phyloP scores from a whole-genome alignment of 345 rosid genomes.

The Moricandia arvensis region DNA sequence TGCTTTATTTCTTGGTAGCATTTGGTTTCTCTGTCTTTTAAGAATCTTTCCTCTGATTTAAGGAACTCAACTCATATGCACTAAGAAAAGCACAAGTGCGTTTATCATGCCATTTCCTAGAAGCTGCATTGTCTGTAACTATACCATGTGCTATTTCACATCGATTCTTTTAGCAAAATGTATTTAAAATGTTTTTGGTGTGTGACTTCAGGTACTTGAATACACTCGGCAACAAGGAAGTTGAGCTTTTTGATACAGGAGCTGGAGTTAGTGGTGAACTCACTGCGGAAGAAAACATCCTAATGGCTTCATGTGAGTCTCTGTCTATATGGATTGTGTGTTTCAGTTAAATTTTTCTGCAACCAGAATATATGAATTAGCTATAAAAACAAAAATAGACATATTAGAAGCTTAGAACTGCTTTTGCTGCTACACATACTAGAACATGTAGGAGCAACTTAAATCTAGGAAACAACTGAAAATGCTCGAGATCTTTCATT shows the following conservation, averaged over 20 bases:
- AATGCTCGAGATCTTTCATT: no score
- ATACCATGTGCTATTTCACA: background rate
- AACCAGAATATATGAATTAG: no score
- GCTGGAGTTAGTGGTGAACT: constrained; percentile 77
- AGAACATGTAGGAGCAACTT: no score
- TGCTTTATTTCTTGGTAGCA: constrained; percentile 7
- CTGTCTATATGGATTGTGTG: background rate
- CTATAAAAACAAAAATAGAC: no score
- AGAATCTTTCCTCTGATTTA: constrained; percentile 37
- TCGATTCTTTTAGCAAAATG: background rate
- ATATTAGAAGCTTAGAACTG: background rate
- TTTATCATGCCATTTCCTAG: background rate
- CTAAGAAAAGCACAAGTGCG: constrained; percentile 82
- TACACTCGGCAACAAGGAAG: constrained; percentile 76
- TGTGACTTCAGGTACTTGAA: constrained; percentile 56
- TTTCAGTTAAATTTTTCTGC: no score
- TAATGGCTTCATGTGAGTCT: constrained; percentile 78
- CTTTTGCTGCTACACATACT: background rate
- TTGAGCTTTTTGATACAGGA: constrained; percentile 81
- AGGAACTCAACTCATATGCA: constrained; percentile 87
- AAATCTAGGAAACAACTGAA: no score
- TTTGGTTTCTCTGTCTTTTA: background rate
- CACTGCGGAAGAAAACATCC: constrained; percentile 70
- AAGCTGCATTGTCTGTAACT: background rate
- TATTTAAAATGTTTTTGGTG: background rate